Conservation (phyloP, 1,284 basidiomycete species). For the Grifola frondosa region DNA sequence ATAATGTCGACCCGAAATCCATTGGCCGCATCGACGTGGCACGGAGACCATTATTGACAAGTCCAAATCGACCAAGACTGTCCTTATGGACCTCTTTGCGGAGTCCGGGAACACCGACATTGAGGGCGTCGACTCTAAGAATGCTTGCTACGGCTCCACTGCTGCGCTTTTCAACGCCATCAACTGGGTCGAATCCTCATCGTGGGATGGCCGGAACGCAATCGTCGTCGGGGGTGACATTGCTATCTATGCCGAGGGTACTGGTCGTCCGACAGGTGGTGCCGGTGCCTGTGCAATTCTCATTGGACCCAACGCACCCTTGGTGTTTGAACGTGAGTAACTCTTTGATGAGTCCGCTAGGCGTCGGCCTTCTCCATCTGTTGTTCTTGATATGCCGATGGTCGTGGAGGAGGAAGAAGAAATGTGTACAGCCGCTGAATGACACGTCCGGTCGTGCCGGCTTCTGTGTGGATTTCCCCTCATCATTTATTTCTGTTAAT, state of each 20-base stretch:
- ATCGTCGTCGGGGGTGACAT: constrained; percentile 98
- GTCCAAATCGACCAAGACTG: constrained; percentile 98
- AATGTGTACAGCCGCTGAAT: no score
- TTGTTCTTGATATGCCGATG: constrained; percentile 1
- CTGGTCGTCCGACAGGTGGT: constrained; percentile 94
- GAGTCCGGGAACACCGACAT: constrained; percentile 94
- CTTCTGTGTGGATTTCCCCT: no score
- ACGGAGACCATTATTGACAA: constrained; percentile 99
- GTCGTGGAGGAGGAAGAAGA: no score
- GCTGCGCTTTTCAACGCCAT: constrained; percentile 97
- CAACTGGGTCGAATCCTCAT: constrained; percentile 95
- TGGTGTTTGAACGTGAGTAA: constrained; percentile 91
- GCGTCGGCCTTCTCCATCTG: constrained; percentile 3
- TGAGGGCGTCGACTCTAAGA: constrained; percentile 99
- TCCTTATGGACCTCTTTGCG: constrained; percentile 97
- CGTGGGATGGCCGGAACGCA: constrained; percentile 98
- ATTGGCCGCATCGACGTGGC: constrained; percentile 98
- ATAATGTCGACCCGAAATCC: constrained; percentile 93
- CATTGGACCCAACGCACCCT: constrained; percentile 93
- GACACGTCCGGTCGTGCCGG: no score
- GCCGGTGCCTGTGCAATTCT: constrained; percentile 95
- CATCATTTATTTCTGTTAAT: no score
- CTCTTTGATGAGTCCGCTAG: constrained; percentile 1
- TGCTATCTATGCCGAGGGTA: constrained; percentile 96
- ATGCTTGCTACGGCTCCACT: constrained; percentile 98